These are phyloP conservation scores for Sporobolomyces phaffii DNA, from an alignment of 768 basidiomycete species.

Conservation along the genomic window DNA sequence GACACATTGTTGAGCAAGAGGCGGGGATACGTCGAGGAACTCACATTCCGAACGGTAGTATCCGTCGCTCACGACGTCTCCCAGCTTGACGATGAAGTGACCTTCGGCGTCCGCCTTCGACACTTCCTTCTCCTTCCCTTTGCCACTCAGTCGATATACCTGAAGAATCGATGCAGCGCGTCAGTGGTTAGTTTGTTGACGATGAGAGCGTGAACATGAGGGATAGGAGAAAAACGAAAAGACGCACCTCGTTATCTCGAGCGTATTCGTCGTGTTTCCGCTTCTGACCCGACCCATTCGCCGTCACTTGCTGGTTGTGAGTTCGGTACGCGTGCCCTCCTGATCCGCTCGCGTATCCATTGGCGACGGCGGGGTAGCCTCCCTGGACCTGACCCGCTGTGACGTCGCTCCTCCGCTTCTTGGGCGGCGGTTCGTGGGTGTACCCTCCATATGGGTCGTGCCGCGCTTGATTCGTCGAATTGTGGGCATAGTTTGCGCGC, in stretches of 20 bases:
- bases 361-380: not conserved
- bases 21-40: too few species aligned
- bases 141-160: not conserved
- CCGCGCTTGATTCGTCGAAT: not conserved
- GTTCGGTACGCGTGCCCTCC: not conserved
- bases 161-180: not conserved
- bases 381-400: not conserved
- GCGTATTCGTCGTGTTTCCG: slow-evolving; percentile 23
- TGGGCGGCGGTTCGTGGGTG: slow-evolving; percentile 16
- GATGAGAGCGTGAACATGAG: not conserved
- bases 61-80: slow-evolving; percentile 70
- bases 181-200: not conserved
- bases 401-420: slow-evolving; percentile 33
- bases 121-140: not conserved
- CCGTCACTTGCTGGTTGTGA: not conserved
- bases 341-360: slow-evolving; percentile 2
- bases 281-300: slow-evolving; percentile 9
- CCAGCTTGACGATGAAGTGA: slow-evolving; percentile 89
- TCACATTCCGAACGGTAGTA: slow-evolving; percentile 59
- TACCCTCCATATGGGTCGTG: slow-evolving; percentile 7
- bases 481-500: not conserved
- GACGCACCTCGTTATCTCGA: slow-evolving; percentile 1
- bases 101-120: slow-evolving; percentile 94
- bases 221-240: not conserved
- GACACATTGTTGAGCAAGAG: too few species aligned